phyloP scores from a whole-genome alignment of 768 basidiomycete genomes.

The Suillus ampliporus region DNA sequence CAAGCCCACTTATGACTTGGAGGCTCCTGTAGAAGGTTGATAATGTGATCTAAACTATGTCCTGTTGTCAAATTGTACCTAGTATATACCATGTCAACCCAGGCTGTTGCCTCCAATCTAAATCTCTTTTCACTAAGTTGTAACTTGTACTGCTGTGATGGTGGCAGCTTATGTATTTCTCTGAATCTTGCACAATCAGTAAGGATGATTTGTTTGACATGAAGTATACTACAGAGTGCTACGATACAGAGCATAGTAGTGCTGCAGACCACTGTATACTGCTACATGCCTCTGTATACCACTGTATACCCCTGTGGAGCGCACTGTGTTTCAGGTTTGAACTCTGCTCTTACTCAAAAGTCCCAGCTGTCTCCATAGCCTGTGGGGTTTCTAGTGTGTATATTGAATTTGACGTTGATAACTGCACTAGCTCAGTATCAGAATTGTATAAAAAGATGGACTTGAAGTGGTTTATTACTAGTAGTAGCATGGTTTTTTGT shows the following conservation, averaged over 20 bases:
- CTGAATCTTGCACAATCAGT: background rate
- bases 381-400: background rate
- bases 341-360: background rate
- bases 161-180: background rate
- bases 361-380: background rate
- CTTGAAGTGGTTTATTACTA: background rate
- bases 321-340: background rate
- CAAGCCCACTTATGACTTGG: background rate
- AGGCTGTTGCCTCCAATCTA: background rate
- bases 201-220: background rate
- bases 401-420: background rate
- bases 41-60: background rate
- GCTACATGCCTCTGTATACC: background rate
- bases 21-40: background rate
- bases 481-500: background rate
- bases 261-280: background rate
- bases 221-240: background rate
- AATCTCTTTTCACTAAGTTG: background rate
- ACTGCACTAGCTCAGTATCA: background rate
- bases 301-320: background rate
- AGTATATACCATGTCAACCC: background rate
- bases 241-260: background rate
- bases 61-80: background rate
- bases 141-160: background rate
- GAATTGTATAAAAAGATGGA: background rate